Base-by-base conservation (phyloP, 345 rosid species). In the Jatropha curcas region DNA sequence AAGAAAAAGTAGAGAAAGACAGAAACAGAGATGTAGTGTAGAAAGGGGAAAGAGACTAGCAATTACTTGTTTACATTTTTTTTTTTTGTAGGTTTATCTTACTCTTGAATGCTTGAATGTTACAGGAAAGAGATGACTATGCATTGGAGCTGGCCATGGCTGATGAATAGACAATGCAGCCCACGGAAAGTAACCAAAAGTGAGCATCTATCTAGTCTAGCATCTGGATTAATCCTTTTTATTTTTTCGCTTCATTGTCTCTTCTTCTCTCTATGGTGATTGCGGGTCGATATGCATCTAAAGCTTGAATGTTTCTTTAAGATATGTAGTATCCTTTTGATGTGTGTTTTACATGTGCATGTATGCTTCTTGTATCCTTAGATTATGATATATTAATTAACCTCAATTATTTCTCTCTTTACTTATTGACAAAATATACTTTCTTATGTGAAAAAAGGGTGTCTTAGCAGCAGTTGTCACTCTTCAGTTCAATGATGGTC, bases 121-220 rank as follows among this genome's bases (percentile, higher is more conserved):
- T 60, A 79, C 91, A 94, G 97, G 98, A 94, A 64, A 88, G 97
- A 75, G 98, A 94, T 22, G 97, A 94, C 76, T 94, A 92, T 68
- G 98, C 98, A 16, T 80, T 94, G 70, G 98, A 94, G 87, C 81
- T 94, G 60, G 97, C 98, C 63, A 81, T 88, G 92, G 97, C 76
- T 66, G 98, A 94, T 73, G 98, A 94, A 76, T 94, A 79, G 80
- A 70, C 75, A 16, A 22, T 59, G 34, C 35, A n/a, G 37, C 28
- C 48, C 68, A 24, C 2, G 0, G 22, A 12, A 30, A 56, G 37
- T 13, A 43, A 67, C 61, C 34, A 13, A 68, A 76, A 48, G 51
- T 58, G 35, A 71, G 73, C 56, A 70, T 61, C 55, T 8, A 31
- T 65, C 55, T 61, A 73, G 74, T 13, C 53, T 62, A 50, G 74